Base-by-base conservation (phyloP, 305 asterid genomes). In the Salvia sclarea region DNA sequence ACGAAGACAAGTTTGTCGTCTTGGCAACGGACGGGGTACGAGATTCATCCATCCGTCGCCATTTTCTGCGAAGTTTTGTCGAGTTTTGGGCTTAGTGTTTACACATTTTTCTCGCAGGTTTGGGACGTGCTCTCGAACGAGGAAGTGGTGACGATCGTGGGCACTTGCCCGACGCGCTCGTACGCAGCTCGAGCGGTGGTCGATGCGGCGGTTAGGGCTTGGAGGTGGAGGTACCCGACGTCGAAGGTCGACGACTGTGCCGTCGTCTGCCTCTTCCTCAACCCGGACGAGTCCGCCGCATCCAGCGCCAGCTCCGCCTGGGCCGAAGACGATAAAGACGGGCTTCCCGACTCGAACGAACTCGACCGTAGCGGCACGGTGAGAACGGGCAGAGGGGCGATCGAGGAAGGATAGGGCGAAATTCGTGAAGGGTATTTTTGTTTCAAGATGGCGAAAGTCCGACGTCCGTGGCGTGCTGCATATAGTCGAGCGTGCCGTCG, bases 21-120 rank as follows among this genome's bases (percentile, higher is more conserved):
- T 68, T 91, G 72, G 96, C 96, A 22, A 81, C 97, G 5, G 95
- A 91, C 55, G 97, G 96, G 93, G 96, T 91, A 80, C 56, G 81
- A 60, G 2, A 12, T 21, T 25, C 5, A 24, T 22, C 28, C 16
- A 5, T 53, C 37, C 59, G 12, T 22, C 11, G n/a, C 3, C 35
- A 52, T 5, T 18, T 5, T 10, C 44, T 12, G 3, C 44, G 2
- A 38, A 4, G 10, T 10, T 38, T 38, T 10, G n/a, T 38, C 5
- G 28, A 4, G 38, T 11, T 41, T 16, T n/a, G n/a, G 63, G 44
- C 50, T 13, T 49, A 12, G 20, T 65, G 16, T 33, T 17, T 28
- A 10, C 22, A 3, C 56, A 21, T 37, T 47, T 65, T n/a, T n/a
- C n/a, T 68, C 18, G 38, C 82, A 91, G 97, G 81, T 91, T 68